Percentiles rank a stretch among this genome's conserved stretches.
Conservation (phyloP, 83 land plant species). For the Diphasiastrum complanatum region DNA sequence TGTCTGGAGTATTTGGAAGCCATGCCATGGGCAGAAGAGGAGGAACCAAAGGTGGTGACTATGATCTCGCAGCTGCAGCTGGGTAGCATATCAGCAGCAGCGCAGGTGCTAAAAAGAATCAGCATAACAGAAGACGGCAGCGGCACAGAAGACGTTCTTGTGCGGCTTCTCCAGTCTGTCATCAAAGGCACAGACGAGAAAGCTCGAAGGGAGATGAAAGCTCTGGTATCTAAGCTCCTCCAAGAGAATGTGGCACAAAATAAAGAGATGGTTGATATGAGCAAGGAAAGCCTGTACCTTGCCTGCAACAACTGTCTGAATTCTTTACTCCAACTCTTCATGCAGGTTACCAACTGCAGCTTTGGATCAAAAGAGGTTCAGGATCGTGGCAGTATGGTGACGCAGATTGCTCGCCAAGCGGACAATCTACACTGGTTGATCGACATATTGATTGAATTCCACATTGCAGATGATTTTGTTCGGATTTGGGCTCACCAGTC, state of each 20-base stretch:
- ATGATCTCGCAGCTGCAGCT: slow-evolving; percentile 62
- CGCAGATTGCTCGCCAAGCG: too few relatives aligned
- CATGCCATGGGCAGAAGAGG: slow-evolving; percentile 93
- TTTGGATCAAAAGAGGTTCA: too few relatives aligned
- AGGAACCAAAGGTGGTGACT: slow-evolving; percentile 75
- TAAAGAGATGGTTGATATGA: too few relatives aligned
- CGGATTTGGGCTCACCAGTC: too few relatives aligned
- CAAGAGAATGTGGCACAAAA: not conserved
- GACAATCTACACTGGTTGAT: too few relatives aligned
- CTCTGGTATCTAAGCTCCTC: slow-evolving; percentile 6
- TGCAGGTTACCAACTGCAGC: too few relatives aligned
- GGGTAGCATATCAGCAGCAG: slow-evolving; percentile 51
- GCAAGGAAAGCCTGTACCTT: too few relatives aligned
- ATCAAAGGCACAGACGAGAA: slow-evolving; percentile 53
- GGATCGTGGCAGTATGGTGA: too few relatives aligned
- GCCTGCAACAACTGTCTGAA: too few relatives aligned
- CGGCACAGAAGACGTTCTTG: slow-evolving; percentile 57
- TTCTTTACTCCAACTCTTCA: too few relatives aligned
- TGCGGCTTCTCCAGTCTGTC: slow-evolving; percentile 71
- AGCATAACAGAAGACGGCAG: slow-evolving; percentile 37
- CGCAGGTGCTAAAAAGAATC: slow-evolving; percentile 73
- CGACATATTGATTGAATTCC: too few relatives aligned
- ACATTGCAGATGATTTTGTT: too few relatives aligned
- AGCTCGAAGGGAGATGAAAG: slow-evolving; percentile 3
- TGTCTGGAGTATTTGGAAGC: slow-evolving; percentile 88